A percentile compares a stretch with the other conserved stretches of the same genome.
These are phyloP conservation scores for Toxicodendron radicans DNA, from an alignment of 345 rosid species.

Conservation along the genomic window DNA sequence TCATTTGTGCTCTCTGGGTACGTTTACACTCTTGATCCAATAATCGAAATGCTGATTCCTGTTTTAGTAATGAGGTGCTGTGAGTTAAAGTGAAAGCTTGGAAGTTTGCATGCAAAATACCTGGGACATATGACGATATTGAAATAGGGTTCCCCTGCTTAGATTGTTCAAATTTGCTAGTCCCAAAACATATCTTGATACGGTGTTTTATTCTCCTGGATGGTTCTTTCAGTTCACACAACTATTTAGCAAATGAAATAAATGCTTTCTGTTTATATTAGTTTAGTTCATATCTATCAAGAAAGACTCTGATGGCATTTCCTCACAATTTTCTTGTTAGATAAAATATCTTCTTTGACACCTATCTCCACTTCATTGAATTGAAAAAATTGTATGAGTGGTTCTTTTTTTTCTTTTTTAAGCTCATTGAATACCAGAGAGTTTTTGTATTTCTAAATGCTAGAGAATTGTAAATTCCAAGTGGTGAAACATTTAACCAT, in stretches of 20 bases:
- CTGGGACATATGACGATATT: neutral
- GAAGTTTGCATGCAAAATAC: neutral
- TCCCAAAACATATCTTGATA: neutral
- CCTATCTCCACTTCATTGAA: too few species aligned
- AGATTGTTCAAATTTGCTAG: neutral
- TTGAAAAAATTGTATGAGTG: too few species aligned
- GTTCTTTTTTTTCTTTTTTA: neutral
- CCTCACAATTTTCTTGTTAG: too few species aligned
- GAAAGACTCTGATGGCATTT: too few species aligned
- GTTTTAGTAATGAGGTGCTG: neutral
- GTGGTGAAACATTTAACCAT: neutral
- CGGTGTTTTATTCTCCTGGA: neutral
- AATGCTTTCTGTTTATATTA: neutral
- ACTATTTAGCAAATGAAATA: constrained; percentile 4
- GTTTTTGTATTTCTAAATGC: neutral
- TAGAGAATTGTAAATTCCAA: neutral
- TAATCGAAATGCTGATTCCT: neutral
- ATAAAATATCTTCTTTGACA: too few species aligned
- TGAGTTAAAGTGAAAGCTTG: constrained; percentile 1
- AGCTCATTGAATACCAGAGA: neutral
- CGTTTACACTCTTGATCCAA: constrained; percentile 22
- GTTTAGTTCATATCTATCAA: too few species aligned
- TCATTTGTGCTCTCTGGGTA: constrained; percentile 88
- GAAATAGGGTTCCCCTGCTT: neutral
- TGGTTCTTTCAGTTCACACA: neutral